A percentile compares a stretch with the other conserved stretches of the same genome.
These are phyloP conservation scores for Mitragyna speciosa DNA, from an alignment of 257 asterid genomes.

Conservation along the genomic window DNA sequence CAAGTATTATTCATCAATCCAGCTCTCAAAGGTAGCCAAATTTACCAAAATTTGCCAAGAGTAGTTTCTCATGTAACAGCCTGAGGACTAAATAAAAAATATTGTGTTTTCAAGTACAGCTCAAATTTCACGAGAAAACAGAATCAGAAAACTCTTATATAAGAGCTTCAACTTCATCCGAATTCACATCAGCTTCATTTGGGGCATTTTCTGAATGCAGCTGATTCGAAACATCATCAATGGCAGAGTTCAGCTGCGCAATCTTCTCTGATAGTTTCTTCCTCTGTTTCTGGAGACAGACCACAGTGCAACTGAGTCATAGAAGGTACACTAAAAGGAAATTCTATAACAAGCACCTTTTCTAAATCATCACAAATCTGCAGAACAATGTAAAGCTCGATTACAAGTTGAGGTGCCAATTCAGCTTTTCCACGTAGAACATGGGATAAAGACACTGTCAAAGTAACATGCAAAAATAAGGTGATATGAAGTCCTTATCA, in stretches of 20 bases:
- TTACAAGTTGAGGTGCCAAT: neutral
- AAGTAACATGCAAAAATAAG: neutral
- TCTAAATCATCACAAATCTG: neutral
- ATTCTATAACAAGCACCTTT: neutral
- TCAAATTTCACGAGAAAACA: neutral
- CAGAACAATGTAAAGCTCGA: slow-evolving; percentile 1
- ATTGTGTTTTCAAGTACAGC: neutral
- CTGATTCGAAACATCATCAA: slow-evolving; percentile 66
- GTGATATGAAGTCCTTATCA: neutral
- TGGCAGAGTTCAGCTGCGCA: slow-evolving; percentile 76
- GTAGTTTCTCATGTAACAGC: neutral
- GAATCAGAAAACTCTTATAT: slow-evolving; percentile 33
- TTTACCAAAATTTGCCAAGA: neutral
- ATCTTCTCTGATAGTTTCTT: slow-evolving; percentile 80
- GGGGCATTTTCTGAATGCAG: slow-evolving; percentile 47
- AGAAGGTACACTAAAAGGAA: neutral
- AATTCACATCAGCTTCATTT: slow-evolving; percentile 54
- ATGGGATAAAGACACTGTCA: neutral
- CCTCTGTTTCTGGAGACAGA: slow-evolving; percentile 61
- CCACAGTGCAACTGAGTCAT: slow-evolving; percentile 5
- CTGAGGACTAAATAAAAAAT: neutral
- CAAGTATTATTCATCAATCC: neutral
- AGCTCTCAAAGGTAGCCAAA: neutral
- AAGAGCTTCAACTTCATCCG: slow-evolving; percentile 62
- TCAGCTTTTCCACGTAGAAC: neutral